These are phyloP conservation scores for Diplodia mutila DNA, from an alignment of 2,329 filamentous ascomycete species.

Conservation along the genomic window DNA sequence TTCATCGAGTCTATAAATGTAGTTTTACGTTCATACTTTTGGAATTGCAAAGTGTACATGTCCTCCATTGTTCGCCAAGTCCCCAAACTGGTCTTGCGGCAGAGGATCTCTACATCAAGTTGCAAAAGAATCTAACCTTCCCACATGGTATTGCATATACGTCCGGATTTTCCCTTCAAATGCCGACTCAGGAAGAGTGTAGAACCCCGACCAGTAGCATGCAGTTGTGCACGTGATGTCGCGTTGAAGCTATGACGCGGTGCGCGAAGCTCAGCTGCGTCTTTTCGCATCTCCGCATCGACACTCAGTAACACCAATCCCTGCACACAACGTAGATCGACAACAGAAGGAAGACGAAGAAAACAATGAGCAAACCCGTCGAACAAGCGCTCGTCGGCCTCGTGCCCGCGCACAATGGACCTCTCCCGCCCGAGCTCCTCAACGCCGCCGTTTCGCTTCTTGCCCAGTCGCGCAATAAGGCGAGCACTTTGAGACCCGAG, in stretches of 20 bases:
- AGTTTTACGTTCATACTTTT: too few relatives aligned
- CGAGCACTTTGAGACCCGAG: conserved; percentile 76
- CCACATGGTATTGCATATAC: too few relatives aligned
- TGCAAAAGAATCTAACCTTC: too few relatives aligned
- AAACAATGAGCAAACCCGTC: conserved; percentile 70
- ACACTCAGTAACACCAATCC: not conserved
- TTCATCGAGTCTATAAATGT: too few relatives aligned
- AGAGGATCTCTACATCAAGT: too few relatives aligned
- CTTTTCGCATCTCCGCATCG: not conserved
- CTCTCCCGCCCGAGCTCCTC: conserved; percentile 70
- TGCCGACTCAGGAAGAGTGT: too few relatives aligned
- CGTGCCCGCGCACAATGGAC: conserved; percentile 71
- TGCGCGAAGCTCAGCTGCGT: not conserved
- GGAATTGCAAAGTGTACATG: too few relatives aligned
- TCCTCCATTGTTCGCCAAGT: too few relatives aligned
- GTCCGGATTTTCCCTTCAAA: too few relatives aligned
- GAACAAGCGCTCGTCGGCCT: conserved; percentile 74
- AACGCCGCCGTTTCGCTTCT: conserved; percentile 74
- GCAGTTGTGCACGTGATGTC: not conserved
- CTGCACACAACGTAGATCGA: not conserved
- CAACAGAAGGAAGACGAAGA: not conserved
- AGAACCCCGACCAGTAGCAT: too few relatives aligned
- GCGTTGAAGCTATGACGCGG: not conserved
- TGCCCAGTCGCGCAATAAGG: conserved; percentile 77
- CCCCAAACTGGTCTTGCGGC: too few relatives aligned